Evolutionary conservation across 352 stramenopile genomes (phyloP), one percentile per base, ranked within the genome.

Genomic region (Phytophthora boehmeriae): DNA sequence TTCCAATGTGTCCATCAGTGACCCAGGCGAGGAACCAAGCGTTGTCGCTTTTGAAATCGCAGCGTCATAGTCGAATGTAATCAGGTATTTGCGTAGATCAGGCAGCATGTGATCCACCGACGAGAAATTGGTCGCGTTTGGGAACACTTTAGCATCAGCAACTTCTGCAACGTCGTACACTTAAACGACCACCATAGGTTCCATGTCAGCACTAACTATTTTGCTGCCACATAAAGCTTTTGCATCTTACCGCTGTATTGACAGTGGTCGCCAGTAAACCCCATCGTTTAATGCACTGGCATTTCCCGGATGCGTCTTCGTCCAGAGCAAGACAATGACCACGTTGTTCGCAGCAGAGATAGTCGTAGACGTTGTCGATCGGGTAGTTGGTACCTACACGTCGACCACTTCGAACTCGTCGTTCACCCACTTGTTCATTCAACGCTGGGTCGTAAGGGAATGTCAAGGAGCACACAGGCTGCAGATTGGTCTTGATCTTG

Each of bases 361-460:
- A 66, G 56, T 90, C 83, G 44, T 78, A 85, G 59, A 90, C 83
- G 48, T 92, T 83, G 63, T 90, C 80, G 51, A 88, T 86, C 14
- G 83, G 80, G 32, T 90, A 92, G 20, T 43, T 88, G 4, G 80
- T 78, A 22, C 78, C 83, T 19, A 89, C 70, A n/a, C 83, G 61
- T 1, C 66, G 70, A 5, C 83, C 83, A 43, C 80, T 90, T 54
- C 83, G 68, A 32, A 92, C 78, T 32, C 80, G 70, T 8, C 83
- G 72, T 8, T 86, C 66, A 0, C 83, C 83, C 2, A 77, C 57
- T 39, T 89, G 76, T 41, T 92, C 83, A 39, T 82, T 80, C 14
- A 84, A 52, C 4, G 63, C 67, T 32, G 73, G 76, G 19, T 89
- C 83, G 54, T 89, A 90, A 5, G 80, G 80, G 20, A 90, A 92